Base-by-base conservation (phyloP, 768 basidiomycete species). In the Mycena galericulata region DNA sequence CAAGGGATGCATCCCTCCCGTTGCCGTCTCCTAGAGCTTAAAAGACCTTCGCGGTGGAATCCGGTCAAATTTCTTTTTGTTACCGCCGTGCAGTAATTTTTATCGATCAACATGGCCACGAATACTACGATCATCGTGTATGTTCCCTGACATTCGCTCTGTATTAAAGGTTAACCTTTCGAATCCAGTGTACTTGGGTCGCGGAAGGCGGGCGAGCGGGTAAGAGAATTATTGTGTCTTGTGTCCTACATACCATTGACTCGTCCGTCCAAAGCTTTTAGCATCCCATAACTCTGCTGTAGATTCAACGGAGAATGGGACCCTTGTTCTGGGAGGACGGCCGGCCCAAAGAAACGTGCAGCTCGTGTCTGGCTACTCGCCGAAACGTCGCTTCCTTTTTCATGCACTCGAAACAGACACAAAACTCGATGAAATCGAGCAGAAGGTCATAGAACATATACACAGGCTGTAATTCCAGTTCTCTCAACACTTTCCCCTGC, bases 331-430 rank as follows among this genome's bases (percentile, higher is more conserved):
- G 4, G 34, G 34, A 34, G 57, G 41, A 59, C 43, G 26, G 45
- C 27, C 43, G 32, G 41, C 57, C 45, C 41, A 59, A 59, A 32
- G 30, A 45, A 59, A 59, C 10, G 32, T 59, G 41, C 43, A 59
- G 18, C 32, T 59, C 11, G 43, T 59, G 29, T 59, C 57, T 47
- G 57, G 57, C 45, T 47, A 45, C 27, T n/a, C 20, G n/a, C 57
- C 17, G 43, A 59, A 46, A 34, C 57, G 43, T 59, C 57, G 43
- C 43, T 59, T 59, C 45, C 43, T 55, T 58, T n/a, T 59, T n/a
- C 57, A 59, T 18, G 22, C 27, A 30, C 27, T 59, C 30, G 27
- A 46, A 11, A 22, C 57, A 20, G 20, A 24, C 20, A 30, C 57
- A 45, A 32, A 12, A 45, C 43, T 59, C 30, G 29, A 30, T 6